Evolutionary conservation across 208 protist species (phyloP), one percentile per base, ranked within the genome.

Genomic region (Acanthamoeba comandoni): DNA sequence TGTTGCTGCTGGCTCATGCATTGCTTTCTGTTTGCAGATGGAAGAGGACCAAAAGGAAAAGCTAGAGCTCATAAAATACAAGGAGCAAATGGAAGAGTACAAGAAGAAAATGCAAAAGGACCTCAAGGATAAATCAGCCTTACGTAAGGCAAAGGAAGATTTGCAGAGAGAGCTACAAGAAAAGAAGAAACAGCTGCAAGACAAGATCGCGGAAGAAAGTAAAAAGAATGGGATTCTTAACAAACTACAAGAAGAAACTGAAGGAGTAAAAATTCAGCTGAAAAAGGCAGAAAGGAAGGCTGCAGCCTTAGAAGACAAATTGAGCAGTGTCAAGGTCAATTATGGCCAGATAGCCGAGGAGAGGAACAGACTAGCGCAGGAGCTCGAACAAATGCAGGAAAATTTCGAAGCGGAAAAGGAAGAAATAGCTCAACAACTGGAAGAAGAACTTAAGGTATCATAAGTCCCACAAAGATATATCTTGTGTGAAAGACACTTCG

Each of bases 131-230:
- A 79, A 79, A 49, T 17, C 69, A 11, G 39, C 35, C 17, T 49
- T 79, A 5, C 69, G 69, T 49, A 79, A 79, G 69, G 69, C 69
- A 22, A 13, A 85, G 29, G 53, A 85, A 2, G 75, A 85, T 13
- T 35, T 85, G 12, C 19, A 77, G 17, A 77, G 43, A 77, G 22
- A 77, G 67, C n/a, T 39, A 39, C 24, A 77, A 31, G 29, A 39
- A n/a, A n/a, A 39, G 29, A 29, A 15, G 24, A 12, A 57, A 12
- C 48, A 85, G 51, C 58, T 65, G 58, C n/a, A 65, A 5, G 22
- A 65, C 4, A 65, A 26, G 24, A 24, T 65, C 9, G 22, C 52
- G 7, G 75, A 85, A 12, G 53, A 65, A 65, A 65, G 58, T 22
- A 65, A 65, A 26, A 65, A 65, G 58, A 65, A 26, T 29, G 58